Conservation (phyloP, 2,329 filamentous ascomycete genomes). For the Trichoderma lentiforme region DNA sequence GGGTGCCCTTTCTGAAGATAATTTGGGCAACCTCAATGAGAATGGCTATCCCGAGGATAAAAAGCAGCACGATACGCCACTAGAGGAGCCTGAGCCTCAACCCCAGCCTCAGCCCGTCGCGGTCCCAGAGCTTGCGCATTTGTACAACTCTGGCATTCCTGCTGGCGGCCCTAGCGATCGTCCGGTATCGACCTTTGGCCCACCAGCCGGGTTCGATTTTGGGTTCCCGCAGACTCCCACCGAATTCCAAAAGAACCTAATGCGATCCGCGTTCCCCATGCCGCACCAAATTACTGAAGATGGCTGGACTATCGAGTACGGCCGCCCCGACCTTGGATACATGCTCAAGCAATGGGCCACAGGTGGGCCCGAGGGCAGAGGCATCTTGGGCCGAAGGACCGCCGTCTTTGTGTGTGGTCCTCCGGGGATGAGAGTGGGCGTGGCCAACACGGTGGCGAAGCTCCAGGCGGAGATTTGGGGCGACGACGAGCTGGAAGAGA, state of each 20-base stretch:
- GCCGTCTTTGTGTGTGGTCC: constrained; percentile 94
- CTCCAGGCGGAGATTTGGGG: constrained; percentile 82
- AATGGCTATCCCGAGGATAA: constrained; percentile 42
- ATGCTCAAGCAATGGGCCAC: constrained; percentile 81
- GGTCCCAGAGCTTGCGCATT: constrained; percentile 56
- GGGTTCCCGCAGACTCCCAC: constrained; percentile 82
- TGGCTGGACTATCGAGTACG: constrained; percentile 91
- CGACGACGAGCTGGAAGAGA: constrained; percentile 75
- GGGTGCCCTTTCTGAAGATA: constrained; percentile 39
- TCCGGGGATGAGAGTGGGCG: constrained; percentile 79
- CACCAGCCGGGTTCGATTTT: constrained; percentile 66
- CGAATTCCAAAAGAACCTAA: constrained; percentile 82
- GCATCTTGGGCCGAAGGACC: constrained; percentile 73
- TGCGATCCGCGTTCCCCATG: constrained; percentile 82
- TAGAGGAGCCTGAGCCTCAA: constrained; percentile 26
- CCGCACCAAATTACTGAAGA: constrained; percentile 62
- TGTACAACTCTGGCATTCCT: constrained; percentile 46
- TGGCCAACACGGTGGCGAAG: constrained; percentile 78
- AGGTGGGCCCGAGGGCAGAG: constrained; percentile 62
- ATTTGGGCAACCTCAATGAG: constrained; percentile 30
- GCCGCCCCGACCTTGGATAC: constrained; percentile 80
- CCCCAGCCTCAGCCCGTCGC: constrained; percentile 29
- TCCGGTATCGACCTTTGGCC: constrained; percentile 56
- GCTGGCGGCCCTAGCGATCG: constrained; percentile 33
- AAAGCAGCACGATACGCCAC: constrained; percentile 29